These are phyloP conservation scores for Candida krabiensis DNA, from an alignment of 805 yeast genomes.

Conservation along the genomic window DNA sequence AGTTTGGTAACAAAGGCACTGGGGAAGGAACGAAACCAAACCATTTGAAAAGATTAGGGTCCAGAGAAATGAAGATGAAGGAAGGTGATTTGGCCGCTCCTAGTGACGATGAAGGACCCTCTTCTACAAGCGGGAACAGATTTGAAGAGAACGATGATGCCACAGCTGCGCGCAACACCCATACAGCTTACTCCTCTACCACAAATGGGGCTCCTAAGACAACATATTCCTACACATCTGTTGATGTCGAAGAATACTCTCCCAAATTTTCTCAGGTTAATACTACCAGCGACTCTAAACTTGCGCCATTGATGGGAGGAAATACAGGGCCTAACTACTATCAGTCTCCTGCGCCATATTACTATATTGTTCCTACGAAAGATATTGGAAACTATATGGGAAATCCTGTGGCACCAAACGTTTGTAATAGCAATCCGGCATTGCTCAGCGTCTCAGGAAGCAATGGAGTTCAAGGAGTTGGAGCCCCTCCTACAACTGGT, in stretches of 20 bases:
- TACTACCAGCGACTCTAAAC: constrained; percentile 9
- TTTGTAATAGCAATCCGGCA: constrained; percentile 10
- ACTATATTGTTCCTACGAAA: constrained; percentile 30
- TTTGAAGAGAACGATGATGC: constrained; percentile 23
- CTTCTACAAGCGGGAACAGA: constrained; percentile 5
- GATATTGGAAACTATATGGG: constrained; percentile 22
- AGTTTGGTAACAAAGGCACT: constrained; percentile 5
- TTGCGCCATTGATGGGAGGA: constrained; percentile 12
- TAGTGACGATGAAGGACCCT: constrained; percentile 17
- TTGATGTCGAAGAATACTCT: constrained; percentile 26
- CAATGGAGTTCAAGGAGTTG: constrained; percentile 15
- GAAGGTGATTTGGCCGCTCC: constrained; percentile 11
- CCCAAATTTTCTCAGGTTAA: constrained; percentile 13
- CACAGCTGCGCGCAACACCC: constrained; percentile 22
- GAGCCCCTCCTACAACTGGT: constrained; percentile 23
- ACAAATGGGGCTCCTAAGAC: constrained; percentile 29
- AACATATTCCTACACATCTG: constrained; percentile 28
- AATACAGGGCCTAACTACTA: constrained; percentile 17
- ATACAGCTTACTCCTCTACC: constrained; percentile 27
- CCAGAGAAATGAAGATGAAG: constrained; percentile 10
- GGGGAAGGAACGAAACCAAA: constrained; percentile 5
- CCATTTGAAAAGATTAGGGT: constrained; percentile 6
- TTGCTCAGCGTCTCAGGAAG: constrained; percentile 14
- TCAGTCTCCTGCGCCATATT: constrained; percentile 26
- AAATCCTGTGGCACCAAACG: constrained; percentile 14